These are phyloP conservation scores for Dendrobium huoshanense DNA, from an alignment of 106 monocot species.

Conservation along the genomic window DNA sequence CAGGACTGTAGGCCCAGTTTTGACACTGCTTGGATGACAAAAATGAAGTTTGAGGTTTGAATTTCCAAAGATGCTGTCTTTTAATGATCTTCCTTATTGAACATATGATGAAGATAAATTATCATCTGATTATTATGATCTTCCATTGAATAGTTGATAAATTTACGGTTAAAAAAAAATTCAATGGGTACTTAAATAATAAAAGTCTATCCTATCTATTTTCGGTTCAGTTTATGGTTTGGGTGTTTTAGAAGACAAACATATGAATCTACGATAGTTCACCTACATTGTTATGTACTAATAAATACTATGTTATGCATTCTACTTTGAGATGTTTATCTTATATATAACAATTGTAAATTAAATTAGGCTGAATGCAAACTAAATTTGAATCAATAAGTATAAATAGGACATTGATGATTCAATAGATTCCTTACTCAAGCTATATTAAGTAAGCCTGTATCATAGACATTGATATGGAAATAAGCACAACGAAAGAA, in stretches of 20 bases:
- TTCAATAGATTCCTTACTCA: not conserved
- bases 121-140: not conserved
- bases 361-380: not conserved
- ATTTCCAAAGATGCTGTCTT: not conserved
- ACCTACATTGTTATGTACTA: not conserved
- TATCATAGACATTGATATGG: not conserved
- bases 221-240: not conserved
- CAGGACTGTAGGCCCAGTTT: conserved; percentile 74
- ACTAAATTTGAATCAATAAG: not conserved
- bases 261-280: not conserved
- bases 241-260: not conserved
- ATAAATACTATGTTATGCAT: not conserved
- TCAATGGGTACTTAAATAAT: not conserved
- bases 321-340: not conserved
- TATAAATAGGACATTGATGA: not conserved
- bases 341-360: not conserved
- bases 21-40: conserved; percentile 60
- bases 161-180: not conserved
- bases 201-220: not conserved
- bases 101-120: not conserved
- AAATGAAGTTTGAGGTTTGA: conserved; percentile 62
- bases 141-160: not conserved
- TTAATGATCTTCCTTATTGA: not conserved
- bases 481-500: not conserved
- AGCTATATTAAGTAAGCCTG: not conserved